These are phyloP conservation scores for Pleurotus citrinopileatus DNA, from an alignment of 768 basidiomycete genomes.

Conservation along the genomic window DNA sequence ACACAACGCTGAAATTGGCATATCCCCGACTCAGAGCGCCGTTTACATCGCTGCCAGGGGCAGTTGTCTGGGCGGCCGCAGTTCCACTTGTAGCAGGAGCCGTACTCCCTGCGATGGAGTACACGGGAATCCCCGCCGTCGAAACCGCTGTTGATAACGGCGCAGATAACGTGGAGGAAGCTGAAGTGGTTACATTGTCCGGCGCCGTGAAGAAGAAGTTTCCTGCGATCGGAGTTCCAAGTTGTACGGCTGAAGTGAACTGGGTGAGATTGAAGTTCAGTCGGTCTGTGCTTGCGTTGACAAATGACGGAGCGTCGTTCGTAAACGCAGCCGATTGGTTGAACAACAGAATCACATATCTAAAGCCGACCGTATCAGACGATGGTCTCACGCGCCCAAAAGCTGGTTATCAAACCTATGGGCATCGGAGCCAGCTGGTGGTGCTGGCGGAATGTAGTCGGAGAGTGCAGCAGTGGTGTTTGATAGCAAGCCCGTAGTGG, in stretches of 20 bases:
- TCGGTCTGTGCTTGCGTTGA: constrained; percentile 32
- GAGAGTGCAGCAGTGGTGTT: constrained; percentile 38
- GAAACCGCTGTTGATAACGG: neutral
- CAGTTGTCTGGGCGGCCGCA: neutral
- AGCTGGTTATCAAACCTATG: constrained; percentile 32
- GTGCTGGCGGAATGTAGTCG: constrained; percentile 36
- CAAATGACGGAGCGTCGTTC: constrained; percentile 23
- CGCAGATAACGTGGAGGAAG: neutral
- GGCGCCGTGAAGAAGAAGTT: constrained; percentile 42
- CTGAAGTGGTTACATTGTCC: constrained; percentile 16
- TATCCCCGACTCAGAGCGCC: neutral
- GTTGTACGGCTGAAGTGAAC: constrained; percentile 29
- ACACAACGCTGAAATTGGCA: no score
- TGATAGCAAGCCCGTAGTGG: constrained; percentile 20
- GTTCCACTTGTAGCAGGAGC: no score
- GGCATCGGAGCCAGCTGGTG: constrained; percentile 38
- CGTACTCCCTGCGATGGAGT: neutral
- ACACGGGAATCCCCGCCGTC: neutral
- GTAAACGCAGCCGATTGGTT: constrained; percentile 30
- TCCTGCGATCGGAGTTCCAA: constrained; percentile 37
- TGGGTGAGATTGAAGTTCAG: constrained; percentile 36
- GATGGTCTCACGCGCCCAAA: constrained; percentile 13
- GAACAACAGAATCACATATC: constrained; percentile 34
- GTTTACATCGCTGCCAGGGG: neutral
- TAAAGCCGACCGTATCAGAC: constrained; percentile 14